These are phyloP conservation scores for Gossypium davidsonii DNA, from an alignment of 441 rosid species.

Conservation along the genomic window DNA sequence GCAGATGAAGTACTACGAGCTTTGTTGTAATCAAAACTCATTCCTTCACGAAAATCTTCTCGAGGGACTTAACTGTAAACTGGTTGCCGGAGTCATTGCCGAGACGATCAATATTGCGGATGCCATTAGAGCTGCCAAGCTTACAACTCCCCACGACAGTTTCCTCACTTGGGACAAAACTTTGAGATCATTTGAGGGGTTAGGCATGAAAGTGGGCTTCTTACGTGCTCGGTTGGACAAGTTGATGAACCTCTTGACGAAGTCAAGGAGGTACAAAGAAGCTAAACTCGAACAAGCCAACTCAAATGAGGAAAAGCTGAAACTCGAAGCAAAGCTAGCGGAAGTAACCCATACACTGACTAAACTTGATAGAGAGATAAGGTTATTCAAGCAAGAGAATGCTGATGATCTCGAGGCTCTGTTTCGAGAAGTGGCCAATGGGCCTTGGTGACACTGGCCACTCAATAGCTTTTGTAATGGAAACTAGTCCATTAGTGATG, in stretches of 20 bases:
- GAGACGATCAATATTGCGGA: conserved; percentile 40
- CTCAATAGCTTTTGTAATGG: not conserved
- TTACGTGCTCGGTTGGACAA: conserved; percentile 18
- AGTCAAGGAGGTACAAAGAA: conserved; percentile 20
- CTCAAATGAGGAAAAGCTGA: conserved; percentile 17
- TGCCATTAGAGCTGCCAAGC: conserved; percentile 34
- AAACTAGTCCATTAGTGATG: no score
- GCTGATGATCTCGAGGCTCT: conserved; percentile 1
- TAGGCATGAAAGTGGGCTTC: conserved; percentile 40
- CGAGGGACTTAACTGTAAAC: conserved; percentile 29
- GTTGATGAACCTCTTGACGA: conserved; percentile 19
- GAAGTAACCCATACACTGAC: conserved; percentile 15
- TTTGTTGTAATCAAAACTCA: conserved; percentile 32
- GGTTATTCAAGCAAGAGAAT: conserved; percentile 4
- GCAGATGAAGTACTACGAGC: conserved; percentile 33
- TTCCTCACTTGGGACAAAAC: conserved; percentile 33
- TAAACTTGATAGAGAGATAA: conserved; percentile 20
- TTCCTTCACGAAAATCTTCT: conserved; percentile 35
- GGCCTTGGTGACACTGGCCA: conserved; percentile 24
- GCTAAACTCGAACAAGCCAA: conserved; percentile 13
- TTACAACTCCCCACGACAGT: conserved; percentile 14
- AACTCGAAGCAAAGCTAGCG: conserved; percentile 19
- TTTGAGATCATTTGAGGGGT: conserved; percentile 25
- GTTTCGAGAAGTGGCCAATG: conserved; percentile 25
- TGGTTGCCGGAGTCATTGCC: conserved; percentile 33